Percentiles rank a stretch among this genome's conserved stretches.
Evolutionary conservation across 2,329 filamentous ascomycete species (phyloP).

Genomic region (Verticillium nubilum): DNA sequence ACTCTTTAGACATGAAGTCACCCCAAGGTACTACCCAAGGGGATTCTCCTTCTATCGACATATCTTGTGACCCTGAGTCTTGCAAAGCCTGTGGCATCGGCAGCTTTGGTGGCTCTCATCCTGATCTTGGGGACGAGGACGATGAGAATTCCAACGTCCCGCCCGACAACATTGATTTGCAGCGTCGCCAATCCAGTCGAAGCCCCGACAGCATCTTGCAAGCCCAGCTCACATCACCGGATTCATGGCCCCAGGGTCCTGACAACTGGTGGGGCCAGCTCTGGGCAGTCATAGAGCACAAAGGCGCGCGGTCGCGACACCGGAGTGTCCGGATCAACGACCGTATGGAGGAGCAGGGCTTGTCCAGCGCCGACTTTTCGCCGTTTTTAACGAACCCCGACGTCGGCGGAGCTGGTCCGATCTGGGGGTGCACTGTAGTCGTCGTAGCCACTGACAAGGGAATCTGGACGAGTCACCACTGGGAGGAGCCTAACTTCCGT

Average conservation of each 20-base stretch:
- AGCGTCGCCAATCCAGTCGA: neutral
- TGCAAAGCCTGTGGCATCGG: neutral
- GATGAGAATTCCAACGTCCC: neutral
- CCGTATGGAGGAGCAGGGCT: neutral
- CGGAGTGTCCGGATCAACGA: neutral
- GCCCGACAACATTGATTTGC: neutral
- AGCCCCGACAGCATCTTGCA: neutral
- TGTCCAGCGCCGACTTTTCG: neutral
- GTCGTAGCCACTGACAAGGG: constrained; percentile 2
- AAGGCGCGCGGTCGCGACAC: neutral
- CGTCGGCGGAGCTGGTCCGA: constrained; percentile 2
- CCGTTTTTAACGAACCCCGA: neutral
- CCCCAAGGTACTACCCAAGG: too few relatives aligned
- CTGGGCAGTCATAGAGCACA: neutral
- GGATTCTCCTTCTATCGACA: neutral
- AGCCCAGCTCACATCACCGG: neutral
- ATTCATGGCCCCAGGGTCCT: neutral
- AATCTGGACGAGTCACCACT: constrained; percentile 5
- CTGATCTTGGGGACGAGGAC: neutral
- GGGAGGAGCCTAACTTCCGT: constrained; percentile 2
- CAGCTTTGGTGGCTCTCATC: neutral
- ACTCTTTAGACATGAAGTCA: too few relatives aligned
- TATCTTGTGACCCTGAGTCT: neutral
- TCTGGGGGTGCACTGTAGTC: constrained; percentile 5
- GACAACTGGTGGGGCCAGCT: constrained; percentile 1